Base-by-base conservation (phyloP, 768 basidiomycete species). In the Candolleomyces aberdarensis region DNA sequence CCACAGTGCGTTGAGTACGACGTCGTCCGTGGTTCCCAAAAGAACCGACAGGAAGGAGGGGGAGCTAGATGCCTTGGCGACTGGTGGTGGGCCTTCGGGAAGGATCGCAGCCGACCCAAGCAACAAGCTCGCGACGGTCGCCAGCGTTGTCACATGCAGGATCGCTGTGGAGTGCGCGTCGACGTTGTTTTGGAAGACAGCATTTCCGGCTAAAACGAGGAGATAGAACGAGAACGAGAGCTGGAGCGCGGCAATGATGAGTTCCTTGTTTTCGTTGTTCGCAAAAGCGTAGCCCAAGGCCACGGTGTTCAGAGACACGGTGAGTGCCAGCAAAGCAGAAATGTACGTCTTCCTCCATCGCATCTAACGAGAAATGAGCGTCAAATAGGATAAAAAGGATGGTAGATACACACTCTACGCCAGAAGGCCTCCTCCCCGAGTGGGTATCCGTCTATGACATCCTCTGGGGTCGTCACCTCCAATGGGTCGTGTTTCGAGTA, bases 401-500 rank as follows among this genome's bases (percentile, higher is more conserved):
- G 19, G 14, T 22, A 26, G 26, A 26, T 87, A 67, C 73, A 36
- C 65, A 75, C 74, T 60, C 60, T 54, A 22, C 39, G 51, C 74
- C 74, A 75, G 58, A 75, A 75, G 17, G 52, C 61, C 22, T 73
- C 71, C 55, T 62, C 70, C 31, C 73, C 71, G 53, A 74, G 68
- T 50, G 72, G 71, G 54, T 72, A 71, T 10, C 74, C 74, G 31
- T 75, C 71, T 13, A 67, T 57, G 2, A 73, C 22, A 71, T 94
- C 92, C 68, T 88, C 87, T 9, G 85, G 83, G n/a, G 69, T 84
- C 19, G 85, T 82, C n/a, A 94, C 86, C 58, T 74, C 72, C 52
- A 74, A 72, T 19, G 73, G 68, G 63, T 75, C 74, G 44, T 68
- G 68, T 85, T 46, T 14, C 19, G 40, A 22, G 39, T 58, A 40